Conservation (phyloP, 2,329 filamentous ascomycete genomes). For the Knufia fluminis region DNA sequence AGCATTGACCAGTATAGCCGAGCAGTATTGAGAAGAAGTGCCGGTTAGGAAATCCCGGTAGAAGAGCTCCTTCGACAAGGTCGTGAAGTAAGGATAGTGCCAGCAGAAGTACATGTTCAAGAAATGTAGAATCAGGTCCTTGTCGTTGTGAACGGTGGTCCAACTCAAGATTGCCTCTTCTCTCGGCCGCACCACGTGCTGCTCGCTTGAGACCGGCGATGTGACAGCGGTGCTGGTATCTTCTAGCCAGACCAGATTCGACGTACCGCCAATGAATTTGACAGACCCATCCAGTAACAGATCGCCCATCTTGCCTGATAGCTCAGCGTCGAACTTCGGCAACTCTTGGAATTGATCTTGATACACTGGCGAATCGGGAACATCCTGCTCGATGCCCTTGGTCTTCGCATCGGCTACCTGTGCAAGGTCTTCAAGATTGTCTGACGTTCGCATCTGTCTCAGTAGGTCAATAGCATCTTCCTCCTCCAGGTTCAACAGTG, state of each 20-base stretch:
- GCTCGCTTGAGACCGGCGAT: conserved; percentile 5
- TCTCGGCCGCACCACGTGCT: conserved; percentile 41
- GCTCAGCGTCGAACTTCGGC: conserved; percentile 59
- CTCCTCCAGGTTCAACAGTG: conserved; percentile 82
- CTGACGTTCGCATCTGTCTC: conserved; percentile 77
- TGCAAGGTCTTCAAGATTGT: conserved; percentile 58
- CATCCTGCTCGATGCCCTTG: conserved; percentile 36
- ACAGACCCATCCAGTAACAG: conserved; percentile 77
- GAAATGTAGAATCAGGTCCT: conserved; percentile 70
- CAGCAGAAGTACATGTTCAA: conserved; percentile 97
- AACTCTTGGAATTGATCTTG: conserved; percentile 27
- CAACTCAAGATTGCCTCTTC: conserved; percentile 72
- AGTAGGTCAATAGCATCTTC: conserved; percentile 75
- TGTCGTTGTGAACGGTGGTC: conserved; percentile 76
- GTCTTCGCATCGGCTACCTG: conserved; percentile 49
- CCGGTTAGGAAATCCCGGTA: conserved; percentile 75
- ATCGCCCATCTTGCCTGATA: conserved; percentile 90
- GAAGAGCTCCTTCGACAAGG: conserved; percentile 76
- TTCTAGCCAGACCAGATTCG: conserved; percentile 75
- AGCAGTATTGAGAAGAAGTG: conserved; percentile 66
- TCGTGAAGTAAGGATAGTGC: conserved; percentile 96
- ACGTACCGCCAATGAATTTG: conserved; percentile 88
- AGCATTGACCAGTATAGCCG: conserved; percentile 79
- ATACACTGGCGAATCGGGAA: conserved; percentile 26
- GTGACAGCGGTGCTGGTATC: conserved; percentile 31